A percentile compares a stretch with the other conserved stretches of the same genome.
Conservation (phyloP, 495 filamentous ascomycete genomes). For the Aspergillus steynii region DNA sequence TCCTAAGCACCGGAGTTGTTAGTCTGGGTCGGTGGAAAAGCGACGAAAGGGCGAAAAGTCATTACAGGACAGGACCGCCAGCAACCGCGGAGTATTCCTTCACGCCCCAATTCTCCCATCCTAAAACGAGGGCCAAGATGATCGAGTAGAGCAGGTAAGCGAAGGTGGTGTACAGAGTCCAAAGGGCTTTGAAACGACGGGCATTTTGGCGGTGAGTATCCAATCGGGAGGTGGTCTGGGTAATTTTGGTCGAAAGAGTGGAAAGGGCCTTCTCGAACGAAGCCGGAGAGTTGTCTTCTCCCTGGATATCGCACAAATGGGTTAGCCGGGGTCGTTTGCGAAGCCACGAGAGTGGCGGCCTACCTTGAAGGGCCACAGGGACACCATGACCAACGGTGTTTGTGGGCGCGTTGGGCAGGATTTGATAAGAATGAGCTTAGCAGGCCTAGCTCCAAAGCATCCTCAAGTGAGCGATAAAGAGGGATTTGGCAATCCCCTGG, state of each 20-base stretch:
- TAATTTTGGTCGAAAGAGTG: conserved; percentile 77
- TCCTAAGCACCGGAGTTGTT: conserved; percentile 42
- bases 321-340: background rate
- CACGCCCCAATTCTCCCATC: conserved; percentile 75
- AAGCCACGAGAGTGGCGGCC: conserved; percentile 12
- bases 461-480: background rate
- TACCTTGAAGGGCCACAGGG: conserved; percentile 80
- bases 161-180: conserved; percentile 86
- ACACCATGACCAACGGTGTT: conserved; percentile 63
- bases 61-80: conserved; percentile 78
- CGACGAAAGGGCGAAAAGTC: background rate
- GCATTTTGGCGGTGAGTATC: conserved; percentile 68
- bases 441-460: background rate
- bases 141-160: conserved; percentile 84
- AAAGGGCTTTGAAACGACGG: conserved; percentile 79
- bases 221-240: conserved; percentile 66
- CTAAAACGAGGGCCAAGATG: conserved; percentile 78
- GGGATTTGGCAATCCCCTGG: background rate
- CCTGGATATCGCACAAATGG: conserved; percentile 45
- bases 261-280: conserved; percentile 90
- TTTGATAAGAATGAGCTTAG: background rate
- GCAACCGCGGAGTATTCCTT: conserved; percentile 74
- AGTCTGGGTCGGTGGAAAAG: background rate
- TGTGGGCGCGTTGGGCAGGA: conserved; percentile 29
- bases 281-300: conserved; percentile 80